A percentile compares a stretch with the other conserved stretches of the same genome.
Evolutionary conservation across 1,284 basidiomycete genomes (phyloP).

Genomic region (Apiotrichum brassicae): DNA sequence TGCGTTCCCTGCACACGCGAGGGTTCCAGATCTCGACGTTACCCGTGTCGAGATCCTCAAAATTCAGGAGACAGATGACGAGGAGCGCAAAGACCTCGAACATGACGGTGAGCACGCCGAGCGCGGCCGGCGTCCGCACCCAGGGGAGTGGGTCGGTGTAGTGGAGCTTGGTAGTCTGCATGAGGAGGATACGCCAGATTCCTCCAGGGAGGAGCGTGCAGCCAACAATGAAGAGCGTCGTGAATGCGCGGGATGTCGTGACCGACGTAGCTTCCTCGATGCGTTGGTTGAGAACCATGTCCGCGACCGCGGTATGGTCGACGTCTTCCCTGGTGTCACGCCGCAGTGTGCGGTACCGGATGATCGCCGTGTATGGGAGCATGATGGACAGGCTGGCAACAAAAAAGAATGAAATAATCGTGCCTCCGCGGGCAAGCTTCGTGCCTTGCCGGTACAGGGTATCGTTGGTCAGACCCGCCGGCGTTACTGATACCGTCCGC

Average conservation of each 20-base stretch:
- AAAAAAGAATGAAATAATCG: not conserved
- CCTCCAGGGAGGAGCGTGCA: not conserved
- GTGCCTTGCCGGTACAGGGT: not conserved
- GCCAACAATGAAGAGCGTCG: not conserved
- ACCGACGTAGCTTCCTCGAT: not conserved
- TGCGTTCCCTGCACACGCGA: not conserved
- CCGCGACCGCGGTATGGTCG: constrained; percentile 1
- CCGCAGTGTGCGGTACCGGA: not conserved
- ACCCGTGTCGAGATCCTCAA: not conserved
- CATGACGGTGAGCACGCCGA: not conserved
- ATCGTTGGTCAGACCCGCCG: not conserved
- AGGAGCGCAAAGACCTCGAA: not conserved
- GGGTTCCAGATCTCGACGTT: not conserved
- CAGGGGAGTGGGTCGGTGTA: not conserved
- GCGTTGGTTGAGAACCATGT: not conserved
- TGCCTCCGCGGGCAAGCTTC: not conserved
- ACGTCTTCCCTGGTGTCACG: not conserved
- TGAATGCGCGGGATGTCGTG: not conserved
- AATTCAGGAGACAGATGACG: not conserved
- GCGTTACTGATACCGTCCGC: not conserved
- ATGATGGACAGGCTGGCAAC: not conserved
- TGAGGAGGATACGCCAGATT: not conserved
- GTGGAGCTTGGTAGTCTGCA: not conserved
- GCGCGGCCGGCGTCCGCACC: not conserved
- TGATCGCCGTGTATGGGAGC: not conserved